Conservation (phyloP, 495 filamentous ascomycete genomes). For the Penicillium nucicola region DNA sequence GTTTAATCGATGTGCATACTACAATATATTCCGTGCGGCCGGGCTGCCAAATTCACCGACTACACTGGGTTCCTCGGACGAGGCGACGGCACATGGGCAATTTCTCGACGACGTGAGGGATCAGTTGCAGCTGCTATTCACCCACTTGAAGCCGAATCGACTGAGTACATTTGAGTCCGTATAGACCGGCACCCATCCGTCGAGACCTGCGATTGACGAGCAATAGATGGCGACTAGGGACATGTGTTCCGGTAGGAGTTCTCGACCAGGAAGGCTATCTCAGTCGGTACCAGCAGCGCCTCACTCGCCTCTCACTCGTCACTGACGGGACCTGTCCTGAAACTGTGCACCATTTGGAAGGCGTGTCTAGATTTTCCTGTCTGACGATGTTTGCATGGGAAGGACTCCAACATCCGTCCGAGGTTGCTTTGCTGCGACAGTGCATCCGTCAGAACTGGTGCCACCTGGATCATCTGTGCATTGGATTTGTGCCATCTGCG, state of each 20-base stretch:
- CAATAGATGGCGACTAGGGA: constrained; percentile 11
- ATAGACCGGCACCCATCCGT: neutral
- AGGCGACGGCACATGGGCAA: constrained; percentile 8
- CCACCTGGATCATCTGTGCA: neutral
- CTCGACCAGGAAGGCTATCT: constrained; percentile 2
- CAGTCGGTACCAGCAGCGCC: neutral
- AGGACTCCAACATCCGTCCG: constrained; percentile 4
- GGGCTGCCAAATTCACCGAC: neutral
- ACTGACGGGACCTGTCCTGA: constrained; percentile 9
- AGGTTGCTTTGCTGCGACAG: constrained; percentile 2
- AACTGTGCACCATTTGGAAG: neutral
- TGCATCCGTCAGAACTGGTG: constrained; percentile 2
- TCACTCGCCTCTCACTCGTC: constrained; percentile 1
- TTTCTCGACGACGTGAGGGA: constrained; percentile 8
- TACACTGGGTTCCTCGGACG: constrained; percentile 1
- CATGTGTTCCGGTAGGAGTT: constrained; percentile 3
- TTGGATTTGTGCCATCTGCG: neutral
- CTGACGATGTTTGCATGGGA: constrained; percentile 8
- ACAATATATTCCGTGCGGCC: neutral
- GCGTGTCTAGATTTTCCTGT: neutral
- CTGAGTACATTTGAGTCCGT: constrained; percentile 7
- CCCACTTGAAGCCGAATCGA: neutral
- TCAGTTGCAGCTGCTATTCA: constrained; percentile 1
- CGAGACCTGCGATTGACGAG: neutral
- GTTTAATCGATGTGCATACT: too few relatives aligned